Conservation (phyloP, 345 rosid genomes). For the Camelina laxa region DNA sequence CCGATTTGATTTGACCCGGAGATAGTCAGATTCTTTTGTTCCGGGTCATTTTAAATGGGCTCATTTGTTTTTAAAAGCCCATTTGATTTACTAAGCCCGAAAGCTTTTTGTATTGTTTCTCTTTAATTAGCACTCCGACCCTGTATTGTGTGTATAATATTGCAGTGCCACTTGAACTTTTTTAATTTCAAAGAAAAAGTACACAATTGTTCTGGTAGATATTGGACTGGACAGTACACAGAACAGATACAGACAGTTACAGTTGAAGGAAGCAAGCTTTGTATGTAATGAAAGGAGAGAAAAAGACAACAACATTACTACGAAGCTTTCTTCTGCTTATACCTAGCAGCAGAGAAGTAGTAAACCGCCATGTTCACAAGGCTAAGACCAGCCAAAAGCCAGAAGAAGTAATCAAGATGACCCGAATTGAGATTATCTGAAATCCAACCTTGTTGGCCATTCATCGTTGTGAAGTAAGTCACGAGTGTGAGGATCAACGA, state of each 20-base stretch:
- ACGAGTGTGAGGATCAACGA: conserved; percentile 82
- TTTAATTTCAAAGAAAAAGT: conserved; percentile 22
- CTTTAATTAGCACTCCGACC: neutral
- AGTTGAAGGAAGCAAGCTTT: conserved; percentile 21
- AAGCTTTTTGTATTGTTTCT: too few species aligned
- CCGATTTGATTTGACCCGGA: conserved; percentile 27
- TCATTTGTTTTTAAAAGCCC: neutral
- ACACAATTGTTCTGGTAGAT: conserved; percentile 12
- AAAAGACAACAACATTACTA: conserved; percentile 24
- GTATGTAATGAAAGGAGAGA: conserved; percentile 9
- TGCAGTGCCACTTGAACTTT: conserved; percentile 28
- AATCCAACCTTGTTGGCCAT: conserved; percentile 80
- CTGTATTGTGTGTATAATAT: neutral
- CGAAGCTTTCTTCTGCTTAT: conserved; percentile 72
- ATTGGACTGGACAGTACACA: neutral
- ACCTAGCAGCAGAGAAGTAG: conserved; percentile 63
- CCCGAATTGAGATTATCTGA: conserved; percentile 86
- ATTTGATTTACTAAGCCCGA: neutral
- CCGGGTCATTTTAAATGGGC: conserved; percentile 27
- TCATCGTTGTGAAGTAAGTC: conserved; percentile 63
- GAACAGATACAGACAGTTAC: conserved; percentile 23
- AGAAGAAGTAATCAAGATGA: conserved; percentile 93
- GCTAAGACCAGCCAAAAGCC: conserved; percentile 88
- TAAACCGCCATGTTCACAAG: conserved; percentile 67
- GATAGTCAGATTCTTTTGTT: neutral